Evolutionary conservation across 148 eudicot species (phyloP).

Genomic region (Cornus controversa): DNA sequence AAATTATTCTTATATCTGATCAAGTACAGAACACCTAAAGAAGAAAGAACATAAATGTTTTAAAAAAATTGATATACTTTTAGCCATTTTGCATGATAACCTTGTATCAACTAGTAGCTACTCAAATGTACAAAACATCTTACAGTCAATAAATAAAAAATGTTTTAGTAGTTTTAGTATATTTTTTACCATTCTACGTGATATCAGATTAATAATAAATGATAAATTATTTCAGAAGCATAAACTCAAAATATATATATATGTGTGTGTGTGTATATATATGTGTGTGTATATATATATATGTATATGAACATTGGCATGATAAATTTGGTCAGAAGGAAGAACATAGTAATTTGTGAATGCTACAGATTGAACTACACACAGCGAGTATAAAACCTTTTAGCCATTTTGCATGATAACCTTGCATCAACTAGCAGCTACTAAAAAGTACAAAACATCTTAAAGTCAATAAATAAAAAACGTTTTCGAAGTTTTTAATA

Average conservation of each 20-base stretch:
- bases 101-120: background rate
- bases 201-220: background rate
- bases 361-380: background rate
- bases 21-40: background rate
- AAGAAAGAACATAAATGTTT: background rate
- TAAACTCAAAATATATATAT: too few species aligned
- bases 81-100: background rate
- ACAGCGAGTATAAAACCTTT: constrained; percentile 50
- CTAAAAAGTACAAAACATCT: background rate
- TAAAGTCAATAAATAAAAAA: background rate
- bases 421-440: background rate
- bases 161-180: too few species aligned
- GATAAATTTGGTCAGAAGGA: background rate
- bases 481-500: background rate
- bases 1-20: background rate
- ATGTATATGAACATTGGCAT: too few species aligned
- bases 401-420: background rate
- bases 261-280: too few species aligned
- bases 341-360: background rate
- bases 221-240: too few species aligned
- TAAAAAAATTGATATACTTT: too few species aligned
- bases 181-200: background rate
- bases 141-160: background rate
- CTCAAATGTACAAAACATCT: background rate
- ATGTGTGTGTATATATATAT: too few species aligned